phyloP scores from a whole-genome alignment of 805 yeast genomes.

The Blastobotrys chiropterorum region DNA sequence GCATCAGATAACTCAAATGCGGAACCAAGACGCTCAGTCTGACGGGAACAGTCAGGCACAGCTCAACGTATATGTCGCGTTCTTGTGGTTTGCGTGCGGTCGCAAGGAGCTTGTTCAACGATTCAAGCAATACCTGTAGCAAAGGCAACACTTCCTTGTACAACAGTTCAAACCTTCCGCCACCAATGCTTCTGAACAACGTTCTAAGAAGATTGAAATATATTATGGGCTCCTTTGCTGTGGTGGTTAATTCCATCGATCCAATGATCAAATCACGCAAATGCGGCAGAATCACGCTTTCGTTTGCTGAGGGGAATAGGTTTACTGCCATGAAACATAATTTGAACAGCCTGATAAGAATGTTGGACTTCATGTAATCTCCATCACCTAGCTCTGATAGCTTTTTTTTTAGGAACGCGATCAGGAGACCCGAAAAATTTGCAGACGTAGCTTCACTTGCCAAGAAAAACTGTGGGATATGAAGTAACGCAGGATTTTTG shows the following conservation, averaged over 20 bases:
- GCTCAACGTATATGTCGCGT: conserved; percentile 87
- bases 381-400: conserved; percentile 75
- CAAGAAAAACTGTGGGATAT: conserved; percentile 87
- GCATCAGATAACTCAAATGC: conserved; percentile 78
- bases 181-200: conserved; percentile 88
- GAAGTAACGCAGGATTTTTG: conserved; percentile 76
- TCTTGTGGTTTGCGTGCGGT: conserved; percentile 86
- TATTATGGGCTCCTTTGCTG: conserved; percentile 84
- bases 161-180: conserved; percentile 89
- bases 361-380: conserved; percentile 69
- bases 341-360: conserved; percentile 80
- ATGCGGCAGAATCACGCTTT: conserved; percentile 82
- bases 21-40: conserved; percentile 90
- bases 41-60: conserved; percentile 94
- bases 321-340: conserved; percentile 94
- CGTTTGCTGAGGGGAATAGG: conserved; percentile 78
- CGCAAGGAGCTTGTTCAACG: conserved; percentile 73
- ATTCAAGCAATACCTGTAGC: conserved; percentile 77
- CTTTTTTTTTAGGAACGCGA: conserved; percentile 67
- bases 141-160: conserved; percentile 92
- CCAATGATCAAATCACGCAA: conserved; percentile 75
- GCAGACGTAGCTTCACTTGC: conserved; percentile 94
- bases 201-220: conserved; percentile 86
- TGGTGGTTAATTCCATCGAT: conserved; percentile 71
- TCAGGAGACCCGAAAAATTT: conserved; percentile 77